Evolutionary conservation across 1,284 basidiomycete species (phyloP), one percentile per base, ranked within the genome.

Genomic region (Stygiomarasmius scandens): DNA sequence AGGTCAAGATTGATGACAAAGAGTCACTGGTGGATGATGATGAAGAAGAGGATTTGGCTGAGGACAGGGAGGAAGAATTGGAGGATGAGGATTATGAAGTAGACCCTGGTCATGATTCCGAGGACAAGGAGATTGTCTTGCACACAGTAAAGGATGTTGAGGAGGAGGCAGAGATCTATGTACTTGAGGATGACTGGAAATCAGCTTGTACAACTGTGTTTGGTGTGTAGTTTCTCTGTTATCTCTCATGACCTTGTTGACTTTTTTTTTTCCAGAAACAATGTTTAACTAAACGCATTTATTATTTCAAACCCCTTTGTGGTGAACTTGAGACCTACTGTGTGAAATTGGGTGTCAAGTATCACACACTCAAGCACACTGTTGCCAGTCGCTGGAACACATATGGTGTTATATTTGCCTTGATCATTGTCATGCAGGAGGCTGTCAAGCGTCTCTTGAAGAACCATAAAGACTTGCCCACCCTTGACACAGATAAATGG

Each of bases 351-450:
- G 20, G 34, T 23, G 23, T 52, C 29, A 16, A n/a, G 29, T 54
- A 36, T 3, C 57, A 58, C 52, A 29, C 16, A 9, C 51, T 56
- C 27, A 56, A 57, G 20, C 34, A 54, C 6, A 54, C 51, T 45
- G 58, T 61, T 29, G 34, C 55, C n/a, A 63, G 57, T 2, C 49
- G 58, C 9, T 63, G 60, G 60, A 63, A 61, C 20, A 58, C 60
- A n/a, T 50, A 54, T 23, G 45, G 44, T n/a, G 27, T 36, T 36
- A 49, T 61, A 6, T 14, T 63, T 2, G n/a, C 49, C 8, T 41
- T 49, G 14, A 22, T 63, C n/a, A 22, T 36, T 14, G 29, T 22
- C 24, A 25, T 4, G 27, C 27, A 14, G 36, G 38, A 41, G 25
- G 29, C 34, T 12, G 11, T 10, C 22, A 23, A 52, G 11, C 22